A percentile compares a stretch with the other conserved stretches of the same genome.
phyloP scores from a whole-genome alignment of 345 rosid genomes.

The Rhizophora apiculata region DNA sequence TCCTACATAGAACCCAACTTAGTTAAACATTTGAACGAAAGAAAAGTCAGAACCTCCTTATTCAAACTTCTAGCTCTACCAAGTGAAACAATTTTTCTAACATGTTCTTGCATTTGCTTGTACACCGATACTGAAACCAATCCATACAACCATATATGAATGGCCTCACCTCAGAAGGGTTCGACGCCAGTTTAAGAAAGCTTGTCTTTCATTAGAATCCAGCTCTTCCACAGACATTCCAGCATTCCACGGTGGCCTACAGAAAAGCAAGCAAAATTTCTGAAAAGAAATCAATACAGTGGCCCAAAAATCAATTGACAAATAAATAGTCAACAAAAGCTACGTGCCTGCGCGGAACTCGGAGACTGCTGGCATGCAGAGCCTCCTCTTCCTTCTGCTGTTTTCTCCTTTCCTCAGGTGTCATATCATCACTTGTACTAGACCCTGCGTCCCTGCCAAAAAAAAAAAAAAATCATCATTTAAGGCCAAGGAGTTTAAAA shows the following conservation, averaged over 20 bases:
- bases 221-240: constrained; percentile 64
- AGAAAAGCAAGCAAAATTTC: constrained; percentile 5
- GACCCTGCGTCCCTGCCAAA: constrained; percentile 55
- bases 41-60: too few relatives aligned
- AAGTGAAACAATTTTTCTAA: too few relatives aligned
- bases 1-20: too few relatives aligned
- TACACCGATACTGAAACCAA: background rate
- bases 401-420: constrained; percentile 58
- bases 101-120: too few relatives aligned
- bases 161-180: constrained; percentile 61
- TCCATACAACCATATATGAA: background rate
- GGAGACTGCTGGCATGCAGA: constrained; percentile 56
- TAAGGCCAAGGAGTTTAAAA: too few relatives aligned
- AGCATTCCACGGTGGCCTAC: constrained; percentile 72
- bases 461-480: background rate
- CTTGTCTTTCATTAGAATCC: constrained; percentile 63
- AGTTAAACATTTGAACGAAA: too few relatives aligned
- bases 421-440: constrained; percentile 37
- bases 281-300: background rate
- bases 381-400: constrained; percentile 67
- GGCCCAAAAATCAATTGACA: background rate
- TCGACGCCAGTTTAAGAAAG: constrained; percentile 81
- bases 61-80: too few relatives aligned
- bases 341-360: constrained; percentile 59
- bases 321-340: background rate